phyloP scores from a whole-genome alignment of 192 early-diverging fungal species.

The Piromyces sp. region DNA sequence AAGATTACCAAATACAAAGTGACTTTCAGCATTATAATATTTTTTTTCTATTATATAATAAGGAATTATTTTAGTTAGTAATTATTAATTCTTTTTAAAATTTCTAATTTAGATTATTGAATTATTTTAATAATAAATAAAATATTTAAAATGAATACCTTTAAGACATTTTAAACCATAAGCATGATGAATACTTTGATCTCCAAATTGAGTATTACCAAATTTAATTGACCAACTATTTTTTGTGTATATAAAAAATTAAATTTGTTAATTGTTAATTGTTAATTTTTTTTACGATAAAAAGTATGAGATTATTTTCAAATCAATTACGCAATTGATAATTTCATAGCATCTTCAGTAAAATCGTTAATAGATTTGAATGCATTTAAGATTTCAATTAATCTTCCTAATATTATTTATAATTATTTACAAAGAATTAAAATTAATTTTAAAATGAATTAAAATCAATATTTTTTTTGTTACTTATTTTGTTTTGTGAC shows the following conservation, averaged over 20 bases:
- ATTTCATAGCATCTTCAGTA: conserved; percentile 32
- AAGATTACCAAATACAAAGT: conserved; percentile 65
- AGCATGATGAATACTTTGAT: conserved; percentile 55
- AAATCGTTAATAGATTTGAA: conserved; percentile 34
- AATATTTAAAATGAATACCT: conserved; percentile 24
- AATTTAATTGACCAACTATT: conserved; percentile 41
- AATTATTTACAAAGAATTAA: too few relatives aligned
- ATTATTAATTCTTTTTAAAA: too few relatives aligned
- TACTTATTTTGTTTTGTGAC: too few relatives aligned
- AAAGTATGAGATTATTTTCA: too few relatives aligned
- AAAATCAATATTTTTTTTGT: too few relatives aligned
- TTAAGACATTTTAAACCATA: conserved; percentile 48
- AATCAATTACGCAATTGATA: conserved; percentile 8
- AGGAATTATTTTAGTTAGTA: neutral
- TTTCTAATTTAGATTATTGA: too few relatives aligned
- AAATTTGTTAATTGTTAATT: too few relatives aligned
- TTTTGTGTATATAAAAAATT: too few relatives aligned
- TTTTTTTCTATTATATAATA: conserved; percentile 34
- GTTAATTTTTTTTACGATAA: too few relatives aligned
- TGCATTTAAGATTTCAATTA: conserved; percentile 43
- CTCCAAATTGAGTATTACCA: conserved; percentile 31
- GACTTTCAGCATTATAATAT: conserved; percentile 66
- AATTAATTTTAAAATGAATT: too few relatives aligned
- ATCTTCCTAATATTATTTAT: conserved; percentile 24
- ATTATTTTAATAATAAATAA: too few relatives aligned